Conservation (phyloP, 2,329 filamentous ascomycete species). For the Huntiella bhutanensis region DNA sequence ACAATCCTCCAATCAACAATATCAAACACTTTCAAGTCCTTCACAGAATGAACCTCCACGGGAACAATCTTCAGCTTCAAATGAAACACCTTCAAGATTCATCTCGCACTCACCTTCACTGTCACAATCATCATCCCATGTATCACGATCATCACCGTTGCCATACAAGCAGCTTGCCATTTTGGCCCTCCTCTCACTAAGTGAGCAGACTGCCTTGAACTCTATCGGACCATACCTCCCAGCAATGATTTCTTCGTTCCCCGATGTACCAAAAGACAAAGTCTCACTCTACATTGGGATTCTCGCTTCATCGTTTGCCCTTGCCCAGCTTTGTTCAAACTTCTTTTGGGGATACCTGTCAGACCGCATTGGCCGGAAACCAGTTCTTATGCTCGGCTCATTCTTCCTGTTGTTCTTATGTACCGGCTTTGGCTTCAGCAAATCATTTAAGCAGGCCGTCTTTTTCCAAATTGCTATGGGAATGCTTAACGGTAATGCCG, state of each 20-base stretch:
- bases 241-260: slow-evolving; percentile 74
- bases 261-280: slow-evolving; percentile 50
- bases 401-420: slow-evolving; percentile 69
- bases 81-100: too few relatives aligned
- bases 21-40: neutral
- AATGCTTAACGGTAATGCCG: slow-evolving; percentile 83
- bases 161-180: slow-evolving; percentile 68
- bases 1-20: too few relatives aligned
- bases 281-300: slow-evolving; percentile 78
- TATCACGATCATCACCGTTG: slow-evolving; percentile 36
- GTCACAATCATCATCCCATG: neutral
- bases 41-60: neutral
- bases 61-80: too few relatives aligned
- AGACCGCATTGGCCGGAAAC: slow-evolving; percentile 53
- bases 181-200: slow-evolving; percentile 71
- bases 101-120: neutral
- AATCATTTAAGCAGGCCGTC: slow-evolving; percentile 64
- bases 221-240: slow-evolving; percentile 91
- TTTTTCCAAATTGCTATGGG: slow-evolving; percentile 81
- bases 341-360: slow-evolving; percentile 39
- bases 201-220: slow-evolving; percentile 91
- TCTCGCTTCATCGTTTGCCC: slow-evolving; percentile 76
- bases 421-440: slow-evolving; percentile 70
- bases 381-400: slow-evolving; percentile 59
- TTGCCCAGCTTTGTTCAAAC: slow-evolving; percentile 83